Base-by-base conservation (phyloP, 2,329 filamentous ascomycete species). In the Hyphodiscus sp. region DNA sequence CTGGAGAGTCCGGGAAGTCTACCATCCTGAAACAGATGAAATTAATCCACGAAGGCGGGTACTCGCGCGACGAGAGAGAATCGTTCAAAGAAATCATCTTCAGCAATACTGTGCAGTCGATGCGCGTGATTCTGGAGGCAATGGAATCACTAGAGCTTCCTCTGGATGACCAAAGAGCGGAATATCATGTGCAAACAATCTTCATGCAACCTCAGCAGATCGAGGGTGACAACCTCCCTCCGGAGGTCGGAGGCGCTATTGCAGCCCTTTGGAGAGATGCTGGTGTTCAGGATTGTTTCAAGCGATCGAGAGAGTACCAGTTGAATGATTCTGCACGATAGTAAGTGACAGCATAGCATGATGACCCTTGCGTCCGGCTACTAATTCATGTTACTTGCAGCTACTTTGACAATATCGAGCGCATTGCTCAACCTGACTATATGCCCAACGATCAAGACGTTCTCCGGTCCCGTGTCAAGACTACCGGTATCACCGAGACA, bases 21-120 rank as follows among this genome's bases (percentile, higher is more conserved):
- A 95, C 90, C 30, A 95, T 95, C 65, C 78, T 95, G 65, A 95
- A 95, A 76, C 90, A 95, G 79, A 95, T 95, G 90, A 99, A 97
- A 81, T 87, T 99, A 68, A 99, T 99, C 68, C 90, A 99, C 73
- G 94, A 99, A 79, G 94, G 94, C 61, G 92, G 94, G 65, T 99
- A 97, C 78, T 97, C 94, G 58, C 88, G 92, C 71, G 94, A 97
- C 63, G 94, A 97, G 71, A 86, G 91, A 69, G 83, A 95, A 60
- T 90, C 96, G 74, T 96, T 90, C 80, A 92, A 94, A 67, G 89
- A 91, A 23, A 91, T 96, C 67, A 91, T 97, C 62, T 97, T 96
- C 73, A 91, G 86, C 72, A 99, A 99, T 71, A 81, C 96, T 59
- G 79, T 96, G 49, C 89, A 95, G 63, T 94, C 94, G 2, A 96